A percentile compares a stretch with the other conserved stretches of the same genome.
These are phyloP conservation scores for Lodderomyces orthopsilosis DNA, from an alignment of 1,139 yeast genomes.

Conservation along the genomic window DNA sequence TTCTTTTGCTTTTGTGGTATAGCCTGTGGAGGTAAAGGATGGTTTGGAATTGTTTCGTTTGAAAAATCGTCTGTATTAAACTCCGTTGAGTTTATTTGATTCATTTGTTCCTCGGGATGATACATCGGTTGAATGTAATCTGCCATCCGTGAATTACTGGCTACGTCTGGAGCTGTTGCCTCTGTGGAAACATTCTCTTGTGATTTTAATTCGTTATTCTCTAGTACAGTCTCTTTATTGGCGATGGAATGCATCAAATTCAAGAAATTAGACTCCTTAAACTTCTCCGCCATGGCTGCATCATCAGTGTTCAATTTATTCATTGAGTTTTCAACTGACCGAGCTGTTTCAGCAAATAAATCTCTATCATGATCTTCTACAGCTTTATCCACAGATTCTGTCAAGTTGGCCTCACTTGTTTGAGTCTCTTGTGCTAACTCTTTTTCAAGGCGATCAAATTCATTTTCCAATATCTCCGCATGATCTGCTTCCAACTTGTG, in stretches of 20 bases:
- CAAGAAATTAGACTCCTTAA: constrained; percentile 38
- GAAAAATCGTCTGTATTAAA: not conserved
- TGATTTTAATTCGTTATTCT: constrained; percentile 41
- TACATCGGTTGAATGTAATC: constrained; percentile 13
- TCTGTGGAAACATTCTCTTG: constrained; percentile 4
- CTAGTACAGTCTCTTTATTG: constrained; percentile 36
- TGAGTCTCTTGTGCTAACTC: constrained; percentile 22
- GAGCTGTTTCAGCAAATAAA: constrained; percentile 42
- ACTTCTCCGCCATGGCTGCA: constrained; percentile 30
- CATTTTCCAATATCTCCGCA: constrained; percentile 29
- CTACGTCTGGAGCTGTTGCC: not conserved
- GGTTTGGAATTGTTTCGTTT: constrained; percentile 1
- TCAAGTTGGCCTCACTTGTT: constrained; percentile 10
- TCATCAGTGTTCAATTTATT: constrained; percentile 17
- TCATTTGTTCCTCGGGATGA: constrained; percentile 5
- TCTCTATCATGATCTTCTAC: constrained; percentile 27
- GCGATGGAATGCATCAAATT: constrained; percentile 43
- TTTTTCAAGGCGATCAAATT: constrained; percentile 36
- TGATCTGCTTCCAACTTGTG: constrained; percentile 28
- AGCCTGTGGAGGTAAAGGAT: constrained; percentile 4
- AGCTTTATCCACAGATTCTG: constrained; percentile 6
- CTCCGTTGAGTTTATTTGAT: not conserved
- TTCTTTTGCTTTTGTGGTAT: constrained; percentile 2
- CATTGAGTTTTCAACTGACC: constrained; percentile 36
- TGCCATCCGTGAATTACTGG: not conserved